Conservation (phyloP, 2,329 filamentous ascomycete species). For the Exophiala lecanii-corni region DNA sequence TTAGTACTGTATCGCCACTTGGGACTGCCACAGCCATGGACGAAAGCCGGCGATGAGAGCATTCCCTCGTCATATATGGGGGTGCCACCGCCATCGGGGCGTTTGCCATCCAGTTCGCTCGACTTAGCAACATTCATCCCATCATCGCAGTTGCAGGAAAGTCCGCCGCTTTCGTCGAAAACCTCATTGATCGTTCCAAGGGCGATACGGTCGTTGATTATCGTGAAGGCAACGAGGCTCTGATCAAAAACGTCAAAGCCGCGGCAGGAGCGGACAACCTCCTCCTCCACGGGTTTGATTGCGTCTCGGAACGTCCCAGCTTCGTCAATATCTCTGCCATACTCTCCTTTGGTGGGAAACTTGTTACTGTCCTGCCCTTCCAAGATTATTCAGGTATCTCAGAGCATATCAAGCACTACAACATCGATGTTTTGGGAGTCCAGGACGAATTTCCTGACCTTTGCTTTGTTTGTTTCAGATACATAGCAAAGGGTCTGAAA, state of each 20-base stretch:
- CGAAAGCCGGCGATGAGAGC: neutral
- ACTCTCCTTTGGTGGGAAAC: too few species aligned
- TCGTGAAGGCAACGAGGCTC: constrained; percentile 49
- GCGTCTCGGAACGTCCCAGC: constrained; percentile 50
- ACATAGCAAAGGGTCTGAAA: too few species aligned
- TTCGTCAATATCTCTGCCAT: constrained; percentile 41
- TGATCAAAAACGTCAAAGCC: constrained; percentile 45
- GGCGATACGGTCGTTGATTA: constrained; percentile 59
- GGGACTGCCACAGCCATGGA: constrained; percentile 18
- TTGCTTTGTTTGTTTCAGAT: too few species aligned
- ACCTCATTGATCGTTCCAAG: constrained; percentile 48
- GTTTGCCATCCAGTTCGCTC: constrained; percentile 55
- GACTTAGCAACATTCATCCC: constrained; percentile 54
- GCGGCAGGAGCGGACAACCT: too few species aligned
- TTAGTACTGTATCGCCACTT: constrained; percentile 13
- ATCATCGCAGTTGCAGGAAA: constrained; percentile 56
- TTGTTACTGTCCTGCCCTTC: too few species aligned
- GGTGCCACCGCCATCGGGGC: constrained; percentile 54
- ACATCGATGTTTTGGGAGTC: constrained; percentile 3
- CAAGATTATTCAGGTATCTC: too few species aligned
- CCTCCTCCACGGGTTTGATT: constrained; percentile 52
- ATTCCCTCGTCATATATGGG: constrained; percentile 48
- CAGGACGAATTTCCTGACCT: too few species aligned
- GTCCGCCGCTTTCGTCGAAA: constrained; percentile 48
- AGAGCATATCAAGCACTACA: too few species aligned